Evolutionary conservation across 257 asterid genomes (phyloP).

Genomic region (Nicotiana sylvestris): DNA sequence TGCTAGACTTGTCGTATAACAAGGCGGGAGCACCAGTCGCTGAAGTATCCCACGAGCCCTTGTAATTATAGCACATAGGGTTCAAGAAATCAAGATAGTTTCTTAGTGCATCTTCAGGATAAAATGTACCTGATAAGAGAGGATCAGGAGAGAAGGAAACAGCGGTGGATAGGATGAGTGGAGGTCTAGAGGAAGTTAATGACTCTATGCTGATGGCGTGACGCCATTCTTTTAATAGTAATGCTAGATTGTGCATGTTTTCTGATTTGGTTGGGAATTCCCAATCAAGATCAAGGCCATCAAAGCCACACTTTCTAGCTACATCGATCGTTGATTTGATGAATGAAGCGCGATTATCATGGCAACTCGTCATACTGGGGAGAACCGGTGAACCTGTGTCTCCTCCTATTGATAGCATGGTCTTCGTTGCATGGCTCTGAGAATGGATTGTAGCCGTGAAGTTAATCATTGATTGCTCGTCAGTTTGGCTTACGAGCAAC

Average conservation of each 20-base stretch:
- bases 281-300: constrained; percentile 67
- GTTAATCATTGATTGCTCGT: constrained; percentile 29
- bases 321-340: constrained; percentile 42
- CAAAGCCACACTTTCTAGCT: constrained; percentile 37
- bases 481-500: constrained; percentile 27
- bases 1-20: constrained; percentile 41
- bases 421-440: constrained; percentile 21
- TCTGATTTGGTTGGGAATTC: constrained; percentile 33
- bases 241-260: constrained; percentile 47
- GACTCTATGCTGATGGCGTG: constrained; percentile 29
- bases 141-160: constrained; percentile 40
- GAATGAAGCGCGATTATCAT: constrained; percentile 39
- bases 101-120: constrained; percentile 26
- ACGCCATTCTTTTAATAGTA: constrained; percentile 40
- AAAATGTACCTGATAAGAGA: constrained; percentile 22
- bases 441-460: constrained; percentile 43
- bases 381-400: constrained; percentile 23
- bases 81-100: constrained; percentile 37
- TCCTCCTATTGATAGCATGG: constrained; percentile 58
- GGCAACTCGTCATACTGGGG: not conserved
- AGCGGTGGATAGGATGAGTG: constrained; percentile 42
- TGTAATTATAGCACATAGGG: constrained; percentile 44
- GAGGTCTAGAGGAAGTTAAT: constrained; percentile 22
- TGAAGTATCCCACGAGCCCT: constrained; percentile 48
- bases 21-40: constrained; percentile 49